Percentiles rank a stretch among this genome's conserved stretches.
Evolutionary conservation across 352 stramenopile species (phyloP).

Genomic region (Pythium aquatile): DNA sequence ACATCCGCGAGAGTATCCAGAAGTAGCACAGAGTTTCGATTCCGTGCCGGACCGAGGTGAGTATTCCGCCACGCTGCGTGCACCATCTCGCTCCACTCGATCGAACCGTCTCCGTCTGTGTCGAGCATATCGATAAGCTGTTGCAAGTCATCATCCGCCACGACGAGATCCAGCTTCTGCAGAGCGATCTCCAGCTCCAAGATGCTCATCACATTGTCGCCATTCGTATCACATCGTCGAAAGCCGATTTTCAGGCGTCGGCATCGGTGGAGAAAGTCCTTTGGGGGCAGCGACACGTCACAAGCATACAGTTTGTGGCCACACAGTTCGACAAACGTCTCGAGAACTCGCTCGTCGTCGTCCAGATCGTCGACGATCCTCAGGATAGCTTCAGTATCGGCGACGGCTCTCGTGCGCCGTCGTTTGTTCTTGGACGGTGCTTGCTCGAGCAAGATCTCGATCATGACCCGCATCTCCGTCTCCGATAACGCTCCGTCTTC

Average conservation of each 20-base stretch:
- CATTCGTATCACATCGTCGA: conserved; percentile 16
- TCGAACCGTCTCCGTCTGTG: conserved; percentile 11
- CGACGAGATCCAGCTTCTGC: conserved; percentile 19
- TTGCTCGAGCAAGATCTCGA: conserved; percentile 9
- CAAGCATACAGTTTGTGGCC: not conserved
- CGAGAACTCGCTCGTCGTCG: not conserved
- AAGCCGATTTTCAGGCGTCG: conserved; percentile 14
- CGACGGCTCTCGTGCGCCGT: not conserved
- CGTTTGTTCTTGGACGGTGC: not conserved
- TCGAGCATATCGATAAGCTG: conserved; percentile 8
- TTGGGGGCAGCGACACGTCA: conserved; percentile 2
- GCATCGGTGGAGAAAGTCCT: conserved; percentile 11
- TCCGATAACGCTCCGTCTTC: conserved; percentile 9
- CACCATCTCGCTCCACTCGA: conserved; percentile 24
- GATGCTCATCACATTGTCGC: conserved; percentile 16
- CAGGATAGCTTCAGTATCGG: not conserved
- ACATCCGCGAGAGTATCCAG: conserved; percentile 11
- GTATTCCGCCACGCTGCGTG: conserved; percentile 6
- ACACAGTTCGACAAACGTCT: conserved; percentile 11
- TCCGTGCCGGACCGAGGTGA: conserved; percentile 4
- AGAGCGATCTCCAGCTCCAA: conserved; percentile 19
- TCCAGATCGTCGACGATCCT: not conserved
- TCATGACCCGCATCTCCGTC: conserved; percentile 6
- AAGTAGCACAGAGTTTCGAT: conserved; percentile 11
- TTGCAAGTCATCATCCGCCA: conserved; percentile 8